Evolutionary conservation across 805 yeast species (phyloP), one percentile per base, ranked within the genome.

Genomic region (Kuraishia capsulata): DNA sequence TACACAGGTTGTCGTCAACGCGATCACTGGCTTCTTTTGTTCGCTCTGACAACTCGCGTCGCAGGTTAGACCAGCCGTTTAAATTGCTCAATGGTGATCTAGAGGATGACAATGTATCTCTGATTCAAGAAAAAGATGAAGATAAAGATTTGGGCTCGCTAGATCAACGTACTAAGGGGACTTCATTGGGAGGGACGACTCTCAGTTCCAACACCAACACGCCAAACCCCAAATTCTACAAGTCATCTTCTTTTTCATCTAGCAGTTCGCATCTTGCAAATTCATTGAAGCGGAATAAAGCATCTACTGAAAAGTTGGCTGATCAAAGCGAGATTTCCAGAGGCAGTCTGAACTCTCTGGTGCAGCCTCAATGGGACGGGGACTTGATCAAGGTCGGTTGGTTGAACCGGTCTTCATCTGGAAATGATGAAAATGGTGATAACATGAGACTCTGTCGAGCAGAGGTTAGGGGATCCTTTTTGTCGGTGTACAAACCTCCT

Each of bases 381-480:
- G 51, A 46, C 41, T 35, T 65, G 13, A 56, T 71, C 44, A 78
- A 73, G 53, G 61, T 64, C 1, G 80, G 81, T 4, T 80, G 85
- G 85, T 45, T 79, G 14, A 80, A 80, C 50, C 68, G 65, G 43
- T 63, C 73, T 2, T 29, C 33, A 13, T 61, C 62, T 30, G 40
- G 37, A 17, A 29, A 6, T 5, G 42, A 37, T 13, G 38, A 30
- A 10, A 48, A 42, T 20, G 67, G 60, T 32, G 58, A 56, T 6
- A 60, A 59, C 23, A 46, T 69, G 55, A 61, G 71, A 42, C 54
- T 85, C 24, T 74, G 65, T 40, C 66, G 81, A 37, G 87, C 82
- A 0, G 85, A 78, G 49, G 60, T 88, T 41, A 74, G 69, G 48
- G 95, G 95, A 16, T 74, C 88, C 2, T 64, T 66, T 32, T 58